Conservation (phyloP, 225 moss, liverwort and hornwort species). For the Physcomitrium patens region DNA sequence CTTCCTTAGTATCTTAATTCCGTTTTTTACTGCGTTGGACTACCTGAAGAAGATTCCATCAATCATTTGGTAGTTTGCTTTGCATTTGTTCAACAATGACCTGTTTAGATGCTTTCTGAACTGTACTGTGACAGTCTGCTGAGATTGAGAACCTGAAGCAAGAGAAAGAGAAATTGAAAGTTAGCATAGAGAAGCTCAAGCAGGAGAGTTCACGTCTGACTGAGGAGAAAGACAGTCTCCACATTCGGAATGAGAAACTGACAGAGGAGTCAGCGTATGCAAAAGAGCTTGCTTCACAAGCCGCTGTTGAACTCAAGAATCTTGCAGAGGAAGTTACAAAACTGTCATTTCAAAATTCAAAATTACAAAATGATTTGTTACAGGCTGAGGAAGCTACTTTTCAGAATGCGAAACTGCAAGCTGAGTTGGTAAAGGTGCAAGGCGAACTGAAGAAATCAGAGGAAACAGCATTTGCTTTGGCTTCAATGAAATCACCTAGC, state of each 20-base stretch:
- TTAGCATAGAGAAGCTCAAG: slow-evolving; percentile 61
- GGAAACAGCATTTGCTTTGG: slow-evolving; percentile 76
- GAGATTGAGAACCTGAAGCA: slow-evolving; percentile 88
- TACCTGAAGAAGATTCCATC: slow-evolving; percentile 5
- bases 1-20: neutral
- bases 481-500: slow-evolving; percentile 53
- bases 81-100: slow-evolving; percentile 17
- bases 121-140: slow-evolving; percentile 56
- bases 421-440: slow-evolving; percentile 69
- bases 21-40: slow-evolving; percentile 9
- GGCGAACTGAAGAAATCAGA: slow-evolving; percentile 79
- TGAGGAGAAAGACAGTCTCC: slow-evolving; percentile 71
- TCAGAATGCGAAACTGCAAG: slow-evolving; percentile 86
- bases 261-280: slow-evolving; percentile 94
- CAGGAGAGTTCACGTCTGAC: slow-evolving; percentile 54
- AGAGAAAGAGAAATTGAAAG: slow-evolving; percentile 70
- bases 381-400: slow-evolving; percentile 58
- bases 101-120: neutral
- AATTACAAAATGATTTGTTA: slow-evolving; percentile 79
- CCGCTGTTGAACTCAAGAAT: slow-evolving; percentile 96
- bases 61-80: slow-evolving; percentile 13
- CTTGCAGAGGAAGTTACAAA: slow-evolving; percentile 99
- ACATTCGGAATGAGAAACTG: slow-evolving; percentile 75
- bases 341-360: slow-evolving; percentile 92
- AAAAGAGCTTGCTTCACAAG: slow-evolving; percentile 89